A percentile compares a stretch with the other conserved stretches of the same genome.
phyloP scores from a whole-genome alignment of 2,329 filamentous ascomycete genomes.

The Aspergillus caelatus region DNA sequence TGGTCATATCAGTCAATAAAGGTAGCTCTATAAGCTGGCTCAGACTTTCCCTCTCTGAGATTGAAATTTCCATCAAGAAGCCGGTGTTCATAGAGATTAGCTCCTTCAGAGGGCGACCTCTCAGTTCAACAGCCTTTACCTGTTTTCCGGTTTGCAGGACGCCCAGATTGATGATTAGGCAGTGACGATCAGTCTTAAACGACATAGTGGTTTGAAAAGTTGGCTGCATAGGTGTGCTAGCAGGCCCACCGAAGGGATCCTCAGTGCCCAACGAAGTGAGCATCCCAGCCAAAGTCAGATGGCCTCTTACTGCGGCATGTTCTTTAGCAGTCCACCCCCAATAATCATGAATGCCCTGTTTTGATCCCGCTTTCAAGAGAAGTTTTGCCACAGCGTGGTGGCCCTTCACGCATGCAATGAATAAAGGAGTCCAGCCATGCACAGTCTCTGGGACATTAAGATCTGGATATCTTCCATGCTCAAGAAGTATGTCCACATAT shows the following conservation, averaged over 20 bases:
- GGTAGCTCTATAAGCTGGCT: slow-evolving; percentile 10
- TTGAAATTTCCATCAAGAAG: slow-evolving; percentile 10
- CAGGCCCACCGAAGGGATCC: background rate
- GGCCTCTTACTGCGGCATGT: slow-evolving; percentile 38
- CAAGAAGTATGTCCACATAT: slow-evolving; percentile 6
- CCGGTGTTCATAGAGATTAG: background rate
- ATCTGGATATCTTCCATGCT: background rate
- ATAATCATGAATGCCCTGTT: slow-evolving; percentile 25
- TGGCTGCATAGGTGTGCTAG: background rate
- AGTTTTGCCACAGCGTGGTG: slow-evolving; percentile 25
- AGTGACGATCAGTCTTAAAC: background rate
- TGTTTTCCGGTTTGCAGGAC: slow-evolving; percentile 9
- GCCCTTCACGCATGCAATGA: slow-evolving; percentile 33
- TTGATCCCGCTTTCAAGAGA: slow-evolving; percentile 32
- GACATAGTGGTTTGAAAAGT: too few relatives aligned
- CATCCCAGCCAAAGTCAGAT: slow-evolving; percentile 29
- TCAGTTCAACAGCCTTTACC: slow-evolving; percentile 8
- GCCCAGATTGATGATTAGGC: slow-evolving; percentile 15
- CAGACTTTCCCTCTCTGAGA: slow-evolving; percentile 1
- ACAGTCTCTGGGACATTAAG: slow-evolving; percentile 25
- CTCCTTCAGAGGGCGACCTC: background rate
- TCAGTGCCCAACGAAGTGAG: slow-evolving; percentile 14
- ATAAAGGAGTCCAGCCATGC: slow-evolving; percentile 38
- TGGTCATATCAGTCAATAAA: slow-evolving; percentile 11
- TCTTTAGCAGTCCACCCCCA: slow-evolving; percentile 40